Evolutionary conservation across 495 filamentous ascomycete species (phyloP), one percentile per base, ranked within the genome.

Genomic region (Podospora tetraspora): DNA sequence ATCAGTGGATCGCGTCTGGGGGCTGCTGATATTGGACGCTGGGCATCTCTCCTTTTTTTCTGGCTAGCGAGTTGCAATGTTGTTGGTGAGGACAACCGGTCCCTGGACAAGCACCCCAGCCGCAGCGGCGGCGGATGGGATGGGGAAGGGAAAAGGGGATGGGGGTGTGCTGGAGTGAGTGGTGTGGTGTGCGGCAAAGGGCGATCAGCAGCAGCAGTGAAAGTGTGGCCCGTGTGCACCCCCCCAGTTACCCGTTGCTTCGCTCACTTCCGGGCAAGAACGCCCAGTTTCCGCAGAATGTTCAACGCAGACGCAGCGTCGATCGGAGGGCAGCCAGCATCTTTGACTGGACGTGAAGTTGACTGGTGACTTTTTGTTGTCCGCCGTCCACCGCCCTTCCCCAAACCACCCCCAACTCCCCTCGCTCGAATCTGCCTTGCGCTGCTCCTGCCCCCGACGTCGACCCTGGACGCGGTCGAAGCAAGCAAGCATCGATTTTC

Each of bases 251-350:
- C 27, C 27, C 23, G 24, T 62, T 59, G 56, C 63, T 32, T 56
- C 24, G 62, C 43, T 52, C 24, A 59, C 57, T 59, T 32, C 23
- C 64, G 25, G 16, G 43, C 57, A 67, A 13, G 25, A 64, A 64
- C 67, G 61, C 68, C 62, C 62, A 65, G 68, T 65, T 70, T 66
- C 64, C 29, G 61, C 57, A 23, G 43, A 52, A 52, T 52, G 43
- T 52, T 64, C 57, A 27, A 59, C 25, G 58, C 16, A 37, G 16
- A 30, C 24, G 58, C 57, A 66, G 63, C 52, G 52, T 64, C 62
- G 43, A 71, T 56, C 43, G 66, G 57, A 71, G 70, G 70, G 66
- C 70, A 63, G 27, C 27, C 27, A 27, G 69, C 70, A 68, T 71
- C 62, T 66, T 63, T 62, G 66, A 71, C 43, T 3, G 62, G 57